Evolutionary conservation across 2,329 filamentous ascomycete genomes (phyloP), one percentile per base, ranked within the genome.

Genomic region (Fusarium scirpi): DNA sequence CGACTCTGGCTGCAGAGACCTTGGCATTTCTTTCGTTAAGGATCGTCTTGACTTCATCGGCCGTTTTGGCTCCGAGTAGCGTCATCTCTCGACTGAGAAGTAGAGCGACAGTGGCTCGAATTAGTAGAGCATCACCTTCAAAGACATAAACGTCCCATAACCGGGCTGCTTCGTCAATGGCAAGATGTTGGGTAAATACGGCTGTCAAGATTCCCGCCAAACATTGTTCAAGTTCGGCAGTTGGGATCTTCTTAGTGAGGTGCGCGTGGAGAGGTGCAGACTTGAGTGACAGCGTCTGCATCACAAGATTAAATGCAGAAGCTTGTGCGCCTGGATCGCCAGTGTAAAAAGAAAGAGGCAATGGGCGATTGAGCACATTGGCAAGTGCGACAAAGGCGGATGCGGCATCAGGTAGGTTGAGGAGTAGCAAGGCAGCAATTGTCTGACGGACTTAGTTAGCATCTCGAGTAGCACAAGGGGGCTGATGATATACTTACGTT

Each of bases 91-190:
- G 82, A 30, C 83, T 81, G 8, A 87, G 72, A 22, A 96, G 78
- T 20, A 92, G 82, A 0, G 91, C 93, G 0, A 94, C 90, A 0
- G 88, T 91, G 2, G 91, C 91, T 0, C 92, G 84, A 9, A 95
- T 86, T 0, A 94, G 82, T 2, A 92, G 84, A 2, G 87, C 84
- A 69, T 97, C 93, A 27, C 92, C 92, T 76, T 97, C 93, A 70
- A 97, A 94, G 5, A 92, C 89, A 71, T 93, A 94, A 0, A 95
- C 88, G 69, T 97, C 93, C 92, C 92, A 95, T 15, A 96, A 80
- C 4, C 93, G 83, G 2, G 89, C 88, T 6, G 89, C 91, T 71
- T 92, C 87, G 74, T 94, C 92, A 18, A 94, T 84, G 10, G 86
- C 86, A 6, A 93, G 80, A 41, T 87, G 83, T 18, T 81, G 79